Evolutionary conservation across 2,329 filamentous ascomycete genomes (phyloP).

Genomic region (Fonsecaea monophora): DNA sequence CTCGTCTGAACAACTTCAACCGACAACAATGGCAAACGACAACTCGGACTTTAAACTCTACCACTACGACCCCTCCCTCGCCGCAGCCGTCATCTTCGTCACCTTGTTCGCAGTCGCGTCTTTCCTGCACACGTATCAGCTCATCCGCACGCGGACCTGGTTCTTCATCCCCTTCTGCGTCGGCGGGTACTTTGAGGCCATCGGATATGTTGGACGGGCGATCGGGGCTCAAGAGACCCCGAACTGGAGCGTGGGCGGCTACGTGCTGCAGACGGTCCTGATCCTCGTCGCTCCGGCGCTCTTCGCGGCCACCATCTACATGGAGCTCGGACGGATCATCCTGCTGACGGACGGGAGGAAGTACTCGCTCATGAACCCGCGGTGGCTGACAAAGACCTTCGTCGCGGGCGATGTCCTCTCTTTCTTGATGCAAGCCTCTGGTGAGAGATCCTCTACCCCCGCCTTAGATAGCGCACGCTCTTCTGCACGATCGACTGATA

Average conservation of each 20-base stretch:
- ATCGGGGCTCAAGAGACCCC: slow-evolving; percentile 40
- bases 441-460: neutral
- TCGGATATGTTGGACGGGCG: slow-evolving; percentile 45
- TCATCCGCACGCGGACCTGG: slow-evolving; percentile 45
- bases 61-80: slow-evolving; percentile 48
- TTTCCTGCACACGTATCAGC: slow-evolving; percentile 43
- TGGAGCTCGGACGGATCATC: slow-evolving; percentile 56
- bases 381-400: slow-evolving; percentile 49
- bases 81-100: slow-evolving; percentile 46
- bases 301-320: slow-evolving; percentile 58
- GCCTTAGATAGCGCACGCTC: neutral
- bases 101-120: slow-evolving; percentile 43
- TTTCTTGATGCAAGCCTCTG: slow-evolving; percentile 52
- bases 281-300: slow-evolving; percentile 54
- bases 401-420: slow-evolving; percentile 53
- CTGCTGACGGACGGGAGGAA: slow-evolving; percentile 42
- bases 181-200: slow-evolving; percentile 48
- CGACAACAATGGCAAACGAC: slow-evolving; percentile 1
- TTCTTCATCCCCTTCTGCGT: slow-evolving; percentile 54
- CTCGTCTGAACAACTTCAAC: neutral
- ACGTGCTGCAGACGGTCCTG: slow-evolving; percentile 49
- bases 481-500: neutral
- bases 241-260: slow-evolving; percentile 19
- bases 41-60: slow-evolving; percentile 35
- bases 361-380: slow-evolving; percentile 48